Conservation (phyloP, 2,329 filamentous ascomycete genomes). For the Penicillium capsulatum region DNA sequence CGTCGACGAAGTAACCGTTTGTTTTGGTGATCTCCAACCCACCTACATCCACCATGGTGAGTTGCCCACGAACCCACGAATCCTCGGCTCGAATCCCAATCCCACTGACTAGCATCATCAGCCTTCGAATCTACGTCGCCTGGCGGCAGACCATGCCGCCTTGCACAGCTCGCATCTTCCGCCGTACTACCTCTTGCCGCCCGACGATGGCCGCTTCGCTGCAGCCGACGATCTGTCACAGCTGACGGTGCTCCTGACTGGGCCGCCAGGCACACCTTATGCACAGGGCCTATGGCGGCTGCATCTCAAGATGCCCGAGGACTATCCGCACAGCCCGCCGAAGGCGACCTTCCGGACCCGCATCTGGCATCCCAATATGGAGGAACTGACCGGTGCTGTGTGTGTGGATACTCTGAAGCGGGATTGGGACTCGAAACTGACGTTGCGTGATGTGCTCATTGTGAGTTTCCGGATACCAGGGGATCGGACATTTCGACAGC, state of each 20-base stretch:
- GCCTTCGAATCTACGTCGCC: constrained; percentile 50
- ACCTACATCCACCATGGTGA: constrained; percentile 16
- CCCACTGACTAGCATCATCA: constrained; percentile 15
- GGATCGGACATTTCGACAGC: no score
- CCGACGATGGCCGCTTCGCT: constrained; percentile 28
- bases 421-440: constrained; percentile 58
- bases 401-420: constrained; percentile 63
- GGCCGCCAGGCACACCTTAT: constrained; percentile 59
- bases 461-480: constrained; percentile 27
- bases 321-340: constrained; percentile 48
- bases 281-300: constrained; percentile 56
- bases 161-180: constrained; percentile 55
- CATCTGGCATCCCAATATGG: constrained; percentile 63
- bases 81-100: neutral
- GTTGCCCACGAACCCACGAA: neutral
- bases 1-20: constrained; percentile 23
- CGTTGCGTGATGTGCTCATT: constrained; percentile 55
- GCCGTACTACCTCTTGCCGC: constrained; percentile 58
- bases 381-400: constrained; percentile 58
- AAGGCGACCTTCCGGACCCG: constrained; percentile 59
- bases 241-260: constrained; percentile 56
- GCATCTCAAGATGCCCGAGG: constrained; percentile 56
- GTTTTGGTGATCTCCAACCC: constrained; percentile 8
- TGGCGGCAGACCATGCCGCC: constrained; percentile 57
- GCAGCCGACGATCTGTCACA: constrained; percentile 53